Base-by-base conservation (phyloP, 345 rosid genomes). In the Populus euphratica region DNA sequence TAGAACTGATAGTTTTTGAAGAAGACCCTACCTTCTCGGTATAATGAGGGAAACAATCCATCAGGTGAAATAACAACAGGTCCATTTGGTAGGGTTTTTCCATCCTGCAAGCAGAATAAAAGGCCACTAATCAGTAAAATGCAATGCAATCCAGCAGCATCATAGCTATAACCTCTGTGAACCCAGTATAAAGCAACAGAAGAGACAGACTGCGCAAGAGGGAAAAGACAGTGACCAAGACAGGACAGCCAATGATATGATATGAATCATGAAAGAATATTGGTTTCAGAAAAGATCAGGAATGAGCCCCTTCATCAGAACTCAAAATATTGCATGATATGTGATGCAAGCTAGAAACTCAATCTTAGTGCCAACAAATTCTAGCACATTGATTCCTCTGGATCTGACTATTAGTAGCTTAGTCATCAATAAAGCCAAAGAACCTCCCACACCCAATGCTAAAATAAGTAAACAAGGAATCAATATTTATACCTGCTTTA, bases 41-140 rank as follows among this genome's bases (percentile, higher is more conserved):
- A 94, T 74, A 94, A 80, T 8, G 97, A 93, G 54, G 98, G 97
- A 83, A 94, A 92, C 69, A 94, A 81, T 59, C 98, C 98, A 75
- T 94, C 97, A 1, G 97, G 97, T 66, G 97, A 92, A 73, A 94
- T 94, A 71, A 94, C 94, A 81, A 94, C 86, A 72, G 98, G 98
- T 52, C 98, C 98, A 72, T 74, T 92, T 11, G 98, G 97, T 74
- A 94, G 70, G 76, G 94, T 88, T 76, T 92, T 94, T 64, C 98
- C 98, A 75, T 94, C 97, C 98, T 94, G 81, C 78, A 85, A 71
- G 77, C 56, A 49, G 72, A 74, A 54, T 68, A 77, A 69, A 21
- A 23, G n/a, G 68, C 25, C 20, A 77, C 74, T 44, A 75, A 64
- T 70, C 38, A 4, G 50, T 62, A 70, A 33, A 59, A 59, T 59